Evolutionary conservation across 768 basidiomycete species (phyloP).

Genomic region (Lanmaoa rubissima): DNA sequence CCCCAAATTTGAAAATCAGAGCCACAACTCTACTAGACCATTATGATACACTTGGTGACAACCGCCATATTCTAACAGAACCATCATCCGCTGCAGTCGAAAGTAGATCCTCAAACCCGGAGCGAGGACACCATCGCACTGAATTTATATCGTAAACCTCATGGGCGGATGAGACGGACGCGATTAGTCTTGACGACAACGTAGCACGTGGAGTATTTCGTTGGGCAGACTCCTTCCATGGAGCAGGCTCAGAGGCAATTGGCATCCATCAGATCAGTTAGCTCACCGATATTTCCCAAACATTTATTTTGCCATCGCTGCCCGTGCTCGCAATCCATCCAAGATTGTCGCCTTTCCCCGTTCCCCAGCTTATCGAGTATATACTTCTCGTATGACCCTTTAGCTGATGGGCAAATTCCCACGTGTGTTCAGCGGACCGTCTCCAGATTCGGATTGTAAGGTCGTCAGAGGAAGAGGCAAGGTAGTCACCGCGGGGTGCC

Average conservation of each 20-base stretch:
- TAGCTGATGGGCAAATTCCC: constrained; percentile 60
- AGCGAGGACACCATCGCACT: constrained; percentile 77
- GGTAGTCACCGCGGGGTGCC: constrained; percentile 71
- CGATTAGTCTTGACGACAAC: constrained; percentile 50
- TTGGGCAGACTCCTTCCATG: constrained; percentile 17
- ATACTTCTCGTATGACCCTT: constrained; percentile 70
- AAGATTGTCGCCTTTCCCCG: constrained; percentile 43
- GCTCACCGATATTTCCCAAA: constrained; percentile 75
- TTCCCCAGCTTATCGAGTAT: constrained; percentile 78
- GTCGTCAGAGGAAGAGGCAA: constrained; percentile 88
- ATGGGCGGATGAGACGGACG: constrained; percentile 63
- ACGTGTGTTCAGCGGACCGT: constrained; percentile 56
- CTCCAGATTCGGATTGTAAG: constrained; percentile 84
- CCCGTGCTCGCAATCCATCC: constrained; percentile 88
- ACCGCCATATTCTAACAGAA: constrained; percentile 72
- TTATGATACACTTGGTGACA: constrained; percentile 21
- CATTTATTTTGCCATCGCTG: constrained; percentile 77
- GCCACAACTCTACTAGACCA: too few species aligned
- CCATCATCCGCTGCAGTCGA: constrained; percentile 91
- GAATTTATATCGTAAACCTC: constrained; percentile 84
- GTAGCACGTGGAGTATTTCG: constrained; percentile 5
- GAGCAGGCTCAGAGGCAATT: neutral
- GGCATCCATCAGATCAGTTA: neutral
- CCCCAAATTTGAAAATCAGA: too few species aligned
- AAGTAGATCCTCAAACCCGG: constrained; percentile 61